phyloP scores from a whole-genome alignment of 257 asterid genomes.

The Anisodus tanguticus region DNA sequence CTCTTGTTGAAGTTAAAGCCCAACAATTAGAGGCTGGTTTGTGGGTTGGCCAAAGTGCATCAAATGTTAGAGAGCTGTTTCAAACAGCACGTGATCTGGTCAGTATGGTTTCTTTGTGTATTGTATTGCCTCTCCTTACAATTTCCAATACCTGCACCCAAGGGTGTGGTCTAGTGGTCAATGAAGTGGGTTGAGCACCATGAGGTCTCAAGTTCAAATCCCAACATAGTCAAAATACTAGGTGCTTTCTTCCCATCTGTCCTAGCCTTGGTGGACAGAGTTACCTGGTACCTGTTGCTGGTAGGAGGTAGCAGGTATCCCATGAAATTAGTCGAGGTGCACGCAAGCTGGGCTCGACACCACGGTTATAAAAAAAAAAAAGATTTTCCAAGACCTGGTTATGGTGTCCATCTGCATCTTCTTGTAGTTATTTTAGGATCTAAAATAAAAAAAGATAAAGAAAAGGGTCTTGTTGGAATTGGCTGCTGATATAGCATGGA shows the following conservation, averaged over 20 bases:
- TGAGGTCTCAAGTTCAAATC: no score
- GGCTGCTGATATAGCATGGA: neutral
- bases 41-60: constrained; percentile 99
- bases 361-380: no score
- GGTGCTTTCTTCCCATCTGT: no score
- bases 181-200: no score
- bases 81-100: constrained; percentile 99
- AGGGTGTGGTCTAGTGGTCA: no score
- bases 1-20: constrained; percentile 91
- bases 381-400: constrained; percentile 18
- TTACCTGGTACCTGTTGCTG: no score
- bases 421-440: neutral
- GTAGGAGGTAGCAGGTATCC: no score
- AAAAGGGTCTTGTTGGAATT: constrained; percentile 12
- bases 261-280: no score
- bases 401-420: constrained; percentile 26
- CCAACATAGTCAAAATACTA: no score
- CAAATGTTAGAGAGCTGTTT: constrained; percentile 92
- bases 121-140: constrained; percentile 18
- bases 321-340: no score
- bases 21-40: constrained; percentile 92
- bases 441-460: neutral
- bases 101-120: constrained; percentile 19
- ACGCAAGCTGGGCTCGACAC: no score
- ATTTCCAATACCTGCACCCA: neutral